Evolutionary conservation across 1,284 basidiomycete genomes (phyloP), one percentile per base, ranked within the genome.

Genomic region (Cryptococcus deneoformans): DNA sequence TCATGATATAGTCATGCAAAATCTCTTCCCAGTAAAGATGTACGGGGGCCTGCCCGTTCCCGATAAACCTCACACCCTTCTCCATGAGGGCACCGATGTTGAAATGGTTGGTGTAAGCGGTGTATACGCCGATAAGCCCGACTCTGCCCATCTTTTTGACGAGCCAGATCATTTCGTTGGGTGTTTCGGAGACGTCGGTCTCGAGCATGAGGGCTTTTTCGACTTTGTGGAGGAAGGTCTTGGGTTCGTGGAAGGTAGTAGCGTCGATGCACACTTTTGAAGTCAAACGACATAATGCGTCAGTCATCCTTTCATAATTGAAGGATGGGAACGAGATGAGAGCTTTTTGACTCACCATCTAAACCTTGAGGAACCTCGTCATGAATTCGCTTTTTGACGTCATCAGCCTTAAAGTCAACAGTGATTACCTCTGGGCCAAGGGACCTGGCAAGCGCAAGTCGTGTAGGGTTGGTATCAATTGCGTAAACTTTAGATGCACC

Each of bases 11-110:
- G 45, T 76, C 72, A 66, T 86, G 76, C 52, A 88, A 71, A 54
- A 89, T 83, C 66, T 87, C 84, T 54, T 87, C 78, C 87, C 87
- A 89, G 77, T 88, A 89, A 52, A 82, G 80, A 70, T 87, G 86
- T 0, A 86, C 85, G 1, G 88, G 88, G 0, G 87, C 87, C 65
- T 79, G 77, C 1, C 86, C 86, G 64, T 87, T 86, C 3, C 86
- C 86, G 64, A 87, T 86, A 53, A 87, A 78, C 61, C 86, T 78
- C 16, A 87, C 77, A 12, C 76, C 77, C 74, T 87, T 88, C 80
- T 90, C 87, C 88, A 90, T 90, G 49, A 90, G 68, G 0, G 87
- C 85, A 34, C 72, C 73, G 43, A 76, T 82, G 71, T 88, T 87
- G 76, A 90, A 84, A 52, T 83, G 82, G 70, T 87, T 87, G 35